Conservation (phyloP, 768 basidiomycete species). For the Amanita phalloides region DNA sequence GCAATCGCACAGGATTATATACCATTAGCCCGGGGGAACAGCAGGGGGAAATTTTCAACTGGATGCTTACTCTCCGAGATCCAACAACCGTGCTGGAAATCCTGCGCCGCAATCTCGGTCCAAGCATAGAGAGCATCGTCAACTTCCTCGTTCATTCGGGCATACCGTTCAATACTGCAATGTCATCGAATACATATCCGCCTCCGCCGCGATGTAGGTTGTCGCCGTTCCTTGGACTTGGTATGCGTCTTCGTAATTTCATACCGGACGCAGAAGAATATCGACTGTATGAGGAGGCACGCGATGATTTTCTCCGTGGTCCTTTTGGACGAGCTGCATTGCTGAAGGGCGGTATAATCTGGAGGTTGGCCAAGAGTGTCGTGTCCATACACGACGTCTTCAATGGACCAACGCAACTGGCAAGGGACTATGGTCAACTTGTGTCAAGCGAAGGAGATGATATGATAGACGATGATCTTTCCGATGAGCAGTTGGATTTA, state of each 20-base stretch:
- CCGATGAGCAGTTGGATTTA: neutral
- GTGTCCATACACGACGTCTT: slow-evolving; percentile 1
- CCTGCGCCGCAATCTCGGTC: neutral
- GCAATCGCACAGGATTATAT: neutral
- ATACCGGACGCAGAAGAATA: neutral
- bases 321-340: slow-evolving; percentile 1
- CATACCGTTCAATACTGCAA: neutral
- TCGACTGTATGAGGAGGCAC: neutral
- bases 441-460: neutral
- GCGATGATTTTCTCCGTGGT: neutral
- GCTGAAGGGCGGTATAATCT: slow-evolving; percentile 3
- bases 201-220: neutral
- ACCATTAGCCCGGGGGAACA: neutral
- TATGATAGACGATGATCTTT: slow-evolving; percentile 1
- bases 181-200: neutral
- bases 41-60: neutral
- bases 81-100: neutral
- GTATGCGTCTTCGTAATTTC: neutral
- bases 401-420: neutral
- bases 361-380: slow-evolving; percentile 1
- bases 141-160: slow-evolving; percentile 3
- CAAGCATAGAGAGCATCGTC: neutral
- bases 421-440: neutral
- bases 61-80: neutral
- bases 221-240: neutral